phyloP scores from a whole-genome alignment of 2,329 filamentous ascomycete species.

The Verticillium nubilum region DNA sequence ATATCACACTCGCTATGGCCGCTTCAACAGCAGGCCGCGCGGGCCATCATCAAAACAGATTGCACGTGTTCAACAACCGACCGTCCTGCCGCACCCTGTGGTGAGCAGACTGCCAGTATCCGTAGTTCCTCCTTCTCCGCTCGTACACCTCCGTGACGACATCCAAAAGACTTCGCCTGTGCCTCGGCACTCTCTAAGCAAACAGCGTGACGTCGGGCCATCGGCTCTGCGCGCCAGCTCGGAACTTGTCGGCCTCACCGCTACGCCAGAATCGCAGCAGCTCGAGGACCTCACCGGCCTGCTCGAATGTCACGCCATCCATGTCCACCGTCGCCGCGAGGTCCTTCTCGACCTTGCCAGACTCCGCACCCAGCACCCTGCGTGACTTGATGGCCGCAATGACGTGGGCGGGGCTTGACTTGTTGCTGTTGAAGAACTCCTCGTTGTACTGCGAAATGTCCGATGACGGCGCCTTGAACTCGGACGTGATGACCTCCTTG shows the following conservation, averaged over 20 bases:
- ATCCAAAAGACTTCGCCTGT: not conserved
- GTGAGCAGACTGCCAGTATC: not conserved
- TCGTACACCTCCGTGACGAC: not conserved
- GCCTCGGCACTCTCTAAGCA: constrained; percentile 17
- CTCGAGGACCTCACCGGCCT: constrained; percentile 44
- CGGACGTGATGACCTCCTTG: constrained; percentile 62
- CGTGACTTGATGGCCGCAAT: constrained; percentile 58
- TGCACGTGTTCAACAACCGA: not conserved
- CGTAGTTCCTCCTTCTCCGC: not conserved
- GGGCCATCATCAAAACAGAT: not conserved
- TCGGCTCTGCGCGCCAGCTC: constrained; percentile 39
- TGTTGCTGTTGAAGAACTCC: constrained; percentile 58
- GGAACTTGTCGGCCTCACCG: constrained; percentile 40
- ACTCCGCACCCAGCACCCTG: constrained; percentile 52
- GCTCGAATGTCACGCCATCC: constrained; percentile 43
- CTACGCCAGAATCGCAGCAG: constrained; percentile 45
- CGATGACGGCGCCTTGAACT: constrained; percentile 55
- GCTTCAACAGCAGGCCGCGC: too few species aligned
- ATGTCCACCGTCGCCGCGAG: constrained; percentile 54
- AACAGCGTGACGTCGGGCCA: constrained; percentile 47
- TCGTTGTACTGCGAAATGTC: constrained; percentile 55
- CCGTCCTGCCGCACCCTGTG: not conserved
- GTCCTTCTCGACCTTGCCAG: constrained; percentile 53
- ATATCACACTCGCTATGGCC: not conserved
- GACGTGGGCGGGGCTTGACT: constrained; percentile 54